These are phyloP conservation scores for Fonsecaea erecta DNA, from an alignment of 2,329 filamentous ascomycete genomes.

Conservation along the genomic window DNA sequence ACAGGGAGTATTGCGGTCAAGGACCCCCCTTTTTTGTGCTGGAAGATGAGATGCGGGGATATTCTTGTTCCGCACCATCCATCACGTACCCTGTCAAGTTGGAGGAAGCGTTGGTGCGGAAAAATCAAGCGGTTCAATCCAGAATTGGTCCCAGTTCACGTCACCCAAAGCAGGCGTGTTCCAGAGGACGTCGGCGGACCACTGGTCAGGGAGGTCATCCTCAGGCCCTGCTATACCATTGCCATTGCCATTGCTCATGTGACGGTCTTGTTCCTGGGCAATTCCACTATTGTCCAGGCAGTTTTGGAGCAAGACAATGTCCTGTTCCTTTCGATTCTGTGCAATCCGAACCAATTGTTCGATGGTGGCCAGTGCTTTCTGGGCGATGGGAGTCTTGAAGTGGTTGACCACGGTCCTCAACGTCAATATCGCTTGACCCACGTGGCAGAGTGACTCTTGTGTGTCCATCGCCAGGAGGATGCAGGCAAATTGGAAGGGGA, in stretches of 20 bases:
- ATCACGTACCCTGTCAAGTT: neutral
- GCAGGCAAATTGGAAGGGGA: constrained; percentile 33
- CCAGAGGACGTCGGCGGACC: neutral
- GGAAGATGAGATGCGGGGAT: neutral
- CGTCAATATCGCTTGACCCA: neutral
- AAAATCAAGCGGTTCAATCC: neutral
- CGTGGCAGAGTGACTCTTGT: constrained; percentile 5
- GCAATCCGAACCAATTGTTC: neutral
- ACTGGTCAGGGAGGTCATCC: neutral
- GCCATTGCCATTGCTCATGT: neutral
- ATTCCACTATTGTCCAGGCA: neutral
- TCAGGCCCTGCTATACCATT: neutral
- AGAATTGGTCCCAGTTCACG: neutral
- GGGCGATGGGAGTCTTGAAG: neutral
- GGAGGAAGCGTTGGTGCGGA: neutral
- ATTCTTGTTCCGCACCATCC: neutral
- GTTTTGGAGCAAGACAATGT: neutral
- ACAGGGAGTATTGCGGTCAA: neutral
- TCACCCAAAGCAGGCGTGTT: neutral
- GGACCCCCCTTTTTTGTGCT: neutral
- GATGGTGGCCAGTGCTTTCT: neutral
- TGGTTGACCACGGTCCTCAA: neutral
- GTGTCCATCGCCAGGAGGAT: constrained; percentile 27
- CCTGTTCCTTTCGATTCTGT: neutral
- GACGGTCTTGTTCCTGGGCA: neutral